Base-by-base conservation (phyloP, 768 basidiomycete genomes). In the Crepidotus variabilis region DNA sequence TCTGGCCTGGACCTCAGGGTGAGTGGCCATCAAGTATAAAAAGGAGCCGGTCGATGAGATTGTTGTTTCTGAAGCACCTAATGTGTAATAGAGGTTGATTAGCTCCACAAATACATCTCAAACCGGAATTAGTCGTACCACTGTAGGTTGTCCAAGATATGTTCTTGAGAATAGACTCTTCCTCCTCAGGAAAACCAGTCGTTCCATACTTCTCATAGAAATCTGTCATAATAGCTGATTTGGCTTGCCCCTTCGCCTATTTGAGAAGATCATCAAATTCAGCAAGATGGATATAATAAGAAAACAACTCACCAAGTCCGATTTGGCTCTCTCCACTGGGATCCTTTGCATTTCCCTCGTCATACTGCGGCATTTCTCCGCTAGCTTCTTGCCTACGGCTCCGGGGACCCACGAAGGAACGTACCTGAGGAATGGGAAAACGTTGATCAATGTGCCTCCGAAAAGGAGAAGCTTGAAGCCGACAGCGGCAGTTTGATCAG, bases 331-430 rank as follows among this genome's bases (percentile, higher is more conserved):
- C 13, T 61, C 54, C n/a, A 63, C 47, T 4, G 58, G 60, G 0
- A 60, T 45, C 5, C 23, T 52, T 33, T 58, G 52, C 52, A 57
- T 51, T 55, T 61, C 59, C 6, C 54, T 45, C 2, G 55, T 54
- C 11, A 64, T 35, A 16, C 51, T 36, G 16, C 58, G 57, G 63
- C 69, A 73, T 39, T 48, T 32, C 1, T 22, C 45, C 0, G 53
- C 60, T 2, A 33, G 53, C 7, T 52, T 56, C 22, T 54, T 34
- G 6, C 46, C 45, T 7, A 28, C 34, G 2, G 60, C 49, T 6
- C 63, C 33, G 3, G 65, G 65, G 1, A 66, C 24, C 76, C 76
- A 78, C 0, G 60, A 55, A 16, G 76, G 76, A 9, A 75, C 72
- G 20, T 60, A 54, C 32, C 68, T 65, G 10, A 77, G 68, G 47